phyloP scores from a whole-genome alignment of 1,139 yeast species.

The Yamadazyma kanchanaburiensis region DNA sequence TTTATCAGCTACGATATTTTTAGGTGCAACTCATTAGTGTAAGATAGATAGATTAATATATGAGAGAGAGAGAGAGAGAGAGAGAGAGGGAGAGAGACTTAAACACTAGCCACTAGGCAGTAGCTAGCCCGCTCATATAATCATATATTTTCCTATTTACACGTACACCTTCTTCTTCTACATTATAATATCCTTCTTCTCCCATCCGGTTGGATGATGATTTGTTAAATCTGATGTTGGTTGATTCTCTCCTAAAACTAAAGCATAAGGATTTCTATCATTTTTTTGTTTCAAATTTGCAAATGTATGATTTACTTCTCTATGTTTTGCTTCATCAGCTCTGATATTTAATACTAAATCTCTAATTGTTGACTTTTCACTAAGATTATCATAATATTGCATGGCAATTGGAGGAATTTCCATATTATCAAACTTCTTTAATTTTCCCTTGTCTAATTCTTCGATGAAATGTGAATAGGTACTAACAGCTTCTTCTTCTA shows the following conservation, averaged over 20 bases:
- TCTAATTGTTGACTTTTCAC: constrained; percentile 48
- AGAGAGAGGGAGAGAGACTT: too few species aligned
- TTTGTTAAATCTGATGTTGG: constrained; percentile 52
- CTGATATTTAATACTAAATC: constrained; percentile 58
- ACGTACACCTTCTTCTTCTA: constrained; percentile 1
- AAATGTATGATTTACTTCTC: constrained; percentile 75
- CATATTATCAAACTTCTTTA: constrained; percentile 45
- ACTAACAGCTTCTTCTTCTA: constrained; percentile 76
- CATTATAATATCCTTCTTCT: constrained; percentile 46
- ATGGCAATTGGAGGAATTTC: constrained; percentile 57
- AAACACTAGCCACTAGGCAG: too few species aligned
- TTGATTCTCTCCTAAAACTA: constrained; percentile 48
- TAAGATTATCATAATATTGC: constrained; percentile 58
- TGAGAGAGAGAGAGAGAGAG: too few species aligned
- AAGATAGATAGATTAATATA: too few species aligned
- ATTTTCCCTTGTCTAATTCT: constrained; percentile 49
- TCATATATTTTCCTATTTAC: background rate
- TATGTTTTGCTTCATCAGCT: constrained; percentile 70
- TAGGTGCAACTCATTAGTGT: constrained; percentile 49
- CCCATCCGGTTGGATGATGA: constrained; percentile 60
- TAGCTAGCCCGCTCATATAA: too few species aligned
- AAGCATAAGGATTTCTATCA: constrained; percentile 71
- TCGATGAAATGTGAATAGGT: constrained; percentile 64
- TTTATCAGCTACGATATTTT: constrained; percentile 66
- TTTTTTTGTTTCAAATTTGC: constrained; percentile 54